Base-by-base conservation (phyloP, 2,329 filamentous ascomycete species). In the Dryadomyces quercivorus region DNA sequence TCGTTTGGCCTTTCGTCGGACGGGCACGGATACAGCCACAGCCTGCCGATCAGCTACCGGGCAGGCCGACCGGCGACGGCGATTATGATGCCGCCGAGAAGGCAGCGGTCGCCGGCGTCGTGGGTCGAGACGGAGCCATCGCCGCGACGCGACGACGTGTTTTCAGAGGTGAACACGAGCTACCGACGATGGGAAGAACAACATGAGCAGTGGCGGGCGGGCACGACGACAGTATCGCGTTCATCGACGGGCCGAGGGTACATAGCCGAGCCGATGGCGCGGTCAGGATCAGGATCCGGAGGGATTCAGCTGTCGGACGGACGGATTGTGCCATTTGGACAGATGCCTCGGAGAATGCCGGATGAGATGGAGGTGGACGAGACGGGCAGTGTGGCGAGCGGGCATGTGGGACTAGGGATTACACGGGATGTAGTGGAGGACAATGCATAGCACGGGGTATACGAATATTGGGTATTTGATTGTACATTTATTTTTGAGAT, bases 121-220 rank as follows among this genome's bases (percentile, higher is more conserved):
- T 59, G 72, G n/a, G 67, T 72, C 8, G 69, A 73, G 56, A 73
- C 72, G 1, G 72, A 74, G 56, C 72, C 72, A 0, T 73, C 70
- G 9, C 71, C 72, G 1, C 63, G 65, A 3, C 60, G 69, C 1
- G 57, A 56, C 4, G 48, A 57, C 2, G 59, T 59, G 3, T 65
- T 68, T 51, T 51, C 59, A 0, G 64, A 66, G 13, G 59, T 66
- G 15, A 58, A 62, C n/a, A 66, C 64, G 2, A 65, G 63, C 52
- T 68, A 66, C 46, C 59, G 57, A 34, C 59, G 58, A 1, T 67
- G 63, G 60, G 62, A 61, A 31, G 59, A 62, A 38, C 54, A 55
- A 34, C 57, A 62, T 16, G 46, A 16, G 8, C 44, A 53, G 15
- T 8, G 9, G 9, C 26, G 13, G 22, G 26, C 26, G 31, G 42